Evolutionary conservation across 1,284 basidiomycete species (phyloP).

Genomic region (Malassezia pachydermatis): DNA sequence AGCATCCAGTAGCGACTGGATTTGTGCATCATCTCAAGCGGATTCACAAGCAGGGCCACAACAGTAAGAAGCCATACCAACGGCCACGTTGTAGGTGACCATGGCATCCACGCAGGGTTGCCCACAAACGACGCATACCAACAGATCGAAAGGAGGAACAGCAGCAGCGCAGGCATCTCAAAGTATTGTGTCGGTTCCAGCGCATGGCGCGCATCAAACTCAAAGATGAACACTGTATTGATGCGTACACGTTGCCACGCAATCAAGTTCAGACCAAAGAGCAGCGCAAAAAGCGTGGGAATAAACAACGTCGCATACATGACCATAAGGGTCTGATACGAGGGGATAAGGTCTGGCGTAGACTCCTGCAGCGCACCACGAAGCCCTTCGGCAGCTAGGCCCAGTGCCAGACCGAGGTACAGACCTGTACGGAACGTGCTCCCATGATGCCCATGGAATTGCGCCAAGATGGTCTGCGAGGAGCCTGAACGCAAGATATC

Average conservation of each 20-base stretch:
- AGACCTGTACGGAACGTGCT: slow-evolving; percentile 57
- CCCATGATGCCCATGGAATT: slow-evolving; percentile 56
- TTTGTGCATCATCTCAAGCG: slow-evolving; percentile 61
- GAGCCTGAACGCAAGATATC: slow-evolving; percentile 55
- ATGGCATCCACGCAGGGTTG: slow-evolving; percentile 29
- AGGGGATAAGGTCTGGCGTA: slow-evolving; percentile 58
- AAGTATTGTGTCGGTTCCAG: slow-evolving; percentile 74
- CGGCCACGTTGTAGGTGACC: slow-evolving; percentile 58
- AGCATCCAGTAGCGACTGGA: slow-evolving; percentile 70
- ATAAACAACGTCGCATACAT: slow-evolving; percentile 69
- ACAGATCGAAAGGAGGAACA: slow-evolving; percentile 65
- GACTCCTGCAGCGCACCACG: slow-evolving; percentile 58
- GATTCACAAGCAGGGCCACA: slow-evolving; percentile 61
- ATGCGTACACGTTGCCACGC: slow-evolving; percentile 68
- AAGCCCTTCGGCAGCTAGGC: slow-evolving; percentile 63
- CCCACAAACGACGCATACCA: slow-evolving; percentile 69
- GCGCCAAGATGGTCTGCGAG: slow-evolving; percentile 51
- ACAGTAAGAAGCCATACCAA: slow-evolving; percentile 68
- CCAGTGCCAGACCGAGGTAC: slow-evolving; percentile 65
- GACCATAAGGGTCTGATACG: slow-evolving; percentile 65
- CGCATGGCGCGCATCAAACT: slow-evolving; percentile 58
- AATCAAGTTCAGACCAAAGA: slow-evolving; percentile 67
- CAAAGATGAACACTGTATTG: slow-evolving; percentile 82
- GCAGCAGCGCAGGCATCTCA: slow-evolving; percentile 67
- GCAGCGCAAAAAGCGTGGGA: slow-evolving; percentile 64